A percentile compares a stretch with the other conserved stretches of the same genome.
phyloP scores from a whole-genome alignment of 2,329 filamentous ascomycete genomes.

The Reticulascus tulasneorum region DNA sequence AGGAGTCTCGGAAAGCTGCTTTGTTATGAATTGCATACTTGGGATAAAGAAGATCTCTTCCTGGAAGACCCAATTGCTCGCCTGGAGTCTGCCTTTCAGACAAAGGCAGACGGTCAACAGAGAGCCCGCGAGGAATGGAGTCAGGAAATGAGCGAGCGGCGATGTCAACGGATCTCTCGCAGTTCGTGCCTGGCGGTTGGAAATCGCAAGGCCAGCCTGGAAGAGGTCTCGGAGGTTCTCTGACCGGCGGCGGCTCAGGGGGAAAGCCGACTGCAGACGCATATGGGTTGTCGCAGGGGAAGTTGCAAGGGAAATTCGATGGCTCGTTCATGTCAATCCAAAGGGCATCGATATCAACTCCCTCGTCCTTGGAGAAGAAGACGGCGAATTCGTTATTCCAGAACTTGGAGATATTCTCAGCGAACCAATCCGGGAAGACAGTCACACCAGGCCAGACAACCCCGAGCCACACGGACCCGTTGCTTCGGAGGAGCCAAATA shows the following conservation, averaged over 20 bases:
- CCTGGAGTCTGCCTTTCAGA: constrained; percentile 22
- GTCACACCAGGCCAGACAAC: constrained; percentile 76
- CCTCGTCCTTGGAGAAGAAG: constrained; percentile 61
- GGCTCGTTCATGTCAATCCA: constrained; percentile 69
- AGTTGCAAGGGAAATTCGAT: constrained; percentile 24
- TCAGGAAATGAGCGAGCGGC: constrained; percentile 1
- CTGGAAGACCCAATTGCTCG: constrained; percentile 53
- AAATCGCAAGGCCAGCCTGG: constrained; percentile 57
- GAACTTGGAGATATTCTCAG: constrained; percentile 57
- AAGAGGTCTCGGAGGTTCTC: constrained; percentile 59
- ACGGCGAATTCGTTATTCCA: constrained; percentile 65
- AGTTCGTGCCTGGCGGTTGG: constrained; percentile 10
- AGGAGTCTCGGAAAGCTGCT: constrained; percentile 38
- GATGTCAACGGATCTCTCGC: constrained; percentile 9
- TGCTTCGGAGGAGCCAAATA: constrained; percentile 45
- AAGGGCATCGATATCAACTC: constrained; percentile 71
- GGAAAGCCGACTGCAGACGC: constrained; percentile 42
- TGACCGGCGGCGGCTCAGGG: constrained; percentile 58
- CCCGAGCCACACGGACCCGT: constrained; percentile 56
- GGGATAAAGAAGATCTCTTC: constrained; percentile 60
- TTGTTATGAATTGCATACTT: constrained; percentile 63
- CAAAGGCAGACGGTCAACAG: constrained; percentile 10
- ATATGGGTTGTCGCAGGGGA: constrained; percentile 34
- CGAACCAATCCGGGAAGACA: constrained; percentile 75
- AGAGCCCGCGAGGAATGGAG: not conserved